Conservation (phyloP, 2,329 filamentous ascomycete species). For the Fusarium stilboides region DNA sequence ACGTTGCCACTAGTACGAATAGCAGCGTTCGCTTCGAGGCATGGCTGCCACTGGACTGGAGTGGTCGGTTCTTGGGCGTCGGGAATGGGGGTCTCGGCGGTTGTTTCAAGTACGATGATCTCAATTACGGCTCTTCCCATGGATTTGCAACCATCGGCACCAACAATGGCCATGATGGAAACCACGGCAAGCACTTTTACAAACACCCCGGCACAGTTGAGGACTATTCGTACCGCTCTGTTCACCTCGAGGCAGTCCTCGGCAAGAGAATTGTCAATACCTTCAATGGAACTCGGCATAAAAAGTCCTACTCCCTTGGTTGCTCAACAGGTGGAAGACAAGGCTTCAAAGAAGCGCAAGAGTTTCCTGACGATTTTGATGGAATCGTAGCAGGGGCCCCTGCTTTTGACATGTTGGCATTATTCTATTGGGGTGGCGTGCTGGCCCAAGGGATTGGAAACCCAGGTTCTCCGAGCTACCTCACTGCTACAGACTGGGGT, state of each 20-base stretch:
- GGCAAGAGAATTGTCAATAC: background rate
- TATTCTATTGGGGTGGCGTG: constrained; percentile 40
- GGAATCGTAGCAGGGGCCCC: constrained; percentile 63
- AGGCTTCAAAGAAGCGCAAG: constrained; percentile 67
- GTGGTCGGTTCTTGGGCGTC: too few species aligned
- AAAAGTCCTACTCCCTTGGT: constrained; percentile 69
- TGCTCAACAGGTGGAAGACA: constrained; percentile 73
- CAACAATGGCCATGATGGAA: constrained; percentile 66
- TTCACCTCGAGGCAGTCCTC: too few species aligned
- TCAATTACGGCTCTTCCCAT: constrained; percentile 53
- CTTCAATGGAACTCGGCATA: constrained; percentile 61
- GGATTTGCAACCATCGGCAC: constrained; percentile 64
- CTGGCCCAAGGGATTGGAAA: background rate
- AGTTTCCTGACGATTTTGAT: constrained; percentile 70
- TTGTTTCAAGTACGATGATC: constrained; percentile 59
- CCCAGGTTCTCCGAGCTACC: background rate
- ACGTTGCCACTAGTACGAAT: too few species aligned
- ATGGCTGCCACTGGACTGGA: too few species aligned
- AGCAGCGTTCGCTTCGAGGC: too few species aligned
- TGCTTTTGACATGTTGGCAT: constrained; percentile 61
- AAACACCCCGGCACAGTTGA: constrained; percentile 54
- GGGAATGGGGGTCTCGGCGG: too few species aligned
- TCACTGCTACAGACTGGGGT: background rate
- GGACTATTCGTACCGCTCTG: constrained; percentile 52
- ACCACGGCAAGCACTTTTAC: constrained; percentile 40